Evolutionary conservation across 805 yeast genomes (phyloP), one percentile per base, ranked within the genome.

Genomic region (Suhomyces sp.): DNA sequence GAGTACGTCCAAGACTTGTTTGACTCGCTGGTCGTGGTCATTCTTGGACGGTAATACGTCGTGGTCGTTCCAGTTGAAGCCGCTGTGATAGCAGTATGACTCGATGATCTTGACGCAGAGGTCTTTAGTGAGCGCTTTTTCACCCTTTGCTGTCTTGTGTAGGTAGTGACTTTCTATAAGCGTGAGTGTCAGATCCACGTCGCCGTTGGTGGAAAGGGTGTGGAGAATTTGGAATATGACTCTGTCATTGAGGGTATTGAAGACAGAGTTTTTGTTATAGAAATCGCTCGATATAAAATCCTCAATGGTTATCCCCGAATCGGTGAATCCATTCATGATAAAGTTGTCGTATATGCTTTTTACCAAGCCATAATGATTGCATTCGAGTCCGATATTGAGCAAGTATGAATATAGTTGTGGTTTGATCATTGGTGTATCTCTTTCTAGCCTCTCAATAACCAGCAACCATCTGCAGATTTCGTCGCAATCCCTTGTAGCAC

Each of bases 121-220:
- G 9, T 72, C 72, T 44, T 66, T 68, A 27, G 67, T 63, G 35
- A 75, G 54, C 1, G 70, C 71, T 33, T 48, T 59, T 48, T 71
- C 69, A 3, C 78, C 77, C 20, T 53, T 58, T 43, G 68, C 49
- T 2, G 60, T 43, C 31, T 66, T 65, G 52, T 70, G 74, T 6
- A 74, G 52, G 53, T 59, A 71, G 49, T 71, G 75, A 44, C 72
- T 57, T 51, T 75, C 77, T 10, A 75, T 66, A 12, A 74, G 57
- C 5, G 61, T 50, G 8, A 72, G 51, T 1, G 75, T 65, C 65
- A 64, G 68, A 13, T 61, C 46, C 5, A 72, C 70, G 54, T 75
- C 79, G 5, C 79, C 79, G 47, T 67, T 60, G 3, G 60, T 52
- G 2, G 75, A 58, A 9, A 75, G 60, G 0, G 65, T 58, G 31